Conservation (phyloP, 352 stramenopile species). For the Phytopythium sindhum region DNA sequence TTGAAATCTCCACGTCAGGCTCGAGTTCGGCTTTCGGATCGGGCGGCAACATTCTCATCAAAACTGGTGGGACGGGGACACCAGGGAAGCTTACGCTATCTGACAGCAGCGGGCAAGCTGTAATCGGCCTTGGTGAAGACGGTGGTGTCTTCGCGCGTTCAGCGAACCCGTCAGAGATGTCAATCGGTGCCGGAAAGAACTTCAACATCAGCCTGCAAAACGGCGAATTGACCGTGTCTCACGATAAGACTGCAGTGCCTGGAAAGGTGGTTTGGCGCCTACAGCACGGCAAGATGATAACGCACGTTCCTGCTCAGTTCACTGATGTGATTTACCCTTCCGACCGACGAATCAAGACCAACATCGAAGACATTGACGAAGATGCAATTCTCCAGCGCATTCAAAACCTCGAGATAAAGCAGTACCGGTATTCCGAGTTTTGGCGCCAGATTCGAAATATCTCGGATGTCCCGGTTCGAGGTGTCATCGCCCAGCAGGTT, state of each 20-base stretch:
- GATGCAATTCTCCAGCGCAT: constrained; percentile 89
- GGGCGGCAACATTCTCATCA: constrained; percentile 20
- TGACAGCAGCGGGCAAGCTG: constrained; percentile 14
- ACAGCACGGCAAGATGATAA: constrained; percentile 57
- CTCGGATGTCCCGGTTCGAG: constrained; percentile 68
- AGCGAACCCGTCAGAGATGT: constrained; percentile 24
- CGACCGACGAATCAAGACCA: constrained; percentile 91
- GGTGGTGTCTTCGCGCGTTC: constrained; percentile 38
- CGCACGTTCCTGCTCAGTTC: constrained; percentile 83
- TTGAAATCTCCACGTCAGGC: constrained; percentile 23
- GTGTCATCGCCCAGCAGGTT: constrained; percentile 93
- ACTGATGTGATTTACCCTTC: constrained; percentile 88
- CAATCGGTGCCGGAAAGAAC: constrained; percentile 42
- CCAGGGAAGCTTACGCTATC: constrained; percentile 20
- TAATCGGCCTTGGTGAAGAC: constrained; percentile 23
- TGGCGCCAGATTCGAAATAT: constrained; percentile 88
- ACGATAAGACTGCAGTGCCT: constrained; percentile 38
- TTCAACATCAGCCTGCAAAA: constrained; percentile 43
- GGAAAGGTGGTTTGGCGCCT: constrained; percentile 49
- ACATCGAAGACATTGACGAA: constrained; percentile 88
- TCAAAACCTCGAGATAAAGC: constrained; percentile 82
- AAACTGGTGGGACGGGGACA: constrained; percentile 14
- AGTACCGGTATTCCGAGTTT: constrained; percentile 90
- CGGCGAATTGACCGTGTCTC: constrained; percentile 51
- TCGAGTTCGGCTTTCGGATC: constrained; percentile 12